Conservation (phyloP, 2,329 filamentous ascomycete genomes). For the Fusarium sp. region DNA sequence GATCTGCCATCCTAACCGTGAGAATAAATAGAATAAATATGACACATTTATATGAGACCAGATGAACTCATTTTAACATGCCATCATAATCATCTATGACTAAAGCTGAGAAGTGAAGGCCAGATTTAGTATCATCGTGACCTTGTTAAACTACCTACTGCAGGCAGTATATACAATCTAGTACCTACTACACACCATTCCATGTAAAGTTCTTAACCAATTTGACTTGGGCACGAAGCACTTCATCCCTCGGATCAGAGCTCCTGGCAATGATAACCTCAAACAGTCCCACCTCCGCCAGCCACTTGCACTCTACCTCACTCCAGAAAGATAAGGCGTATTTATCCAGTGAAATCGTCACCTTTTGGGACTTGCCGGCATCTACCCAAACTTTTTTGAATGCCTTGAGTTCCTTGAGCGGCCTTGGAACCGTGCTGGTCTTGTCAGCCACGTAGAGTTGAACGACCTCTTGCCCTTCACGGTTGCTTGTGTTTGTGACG, state of each 20-base stretch:
- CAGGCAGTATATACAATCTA: background rate
- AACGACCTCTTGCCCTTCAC: constrained; percentile 3
- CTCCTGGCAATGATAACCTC: background rate
- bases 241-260: background rate
- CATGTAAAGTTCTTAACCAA: background rate
- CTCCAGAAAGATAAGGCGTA: background rate
- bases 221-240: background rate
- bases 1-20: background rate
- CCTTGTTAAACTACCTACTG: background rate
- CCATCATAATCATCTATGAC: too few species aligned
- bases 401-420: constrained; percentile 14
- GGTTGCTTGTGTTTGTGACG: constrained; percentile 1
- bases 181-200: background rate
- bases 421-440: background rate
- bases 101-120: too few species aligned
- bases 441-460: constrained; percentile 18
- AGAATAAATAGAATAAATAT: too few species aligned
- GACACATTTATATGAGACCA: too few species aligned
- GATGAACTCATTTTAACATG: too few species aligned
- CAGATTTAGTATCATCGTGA: background rate
- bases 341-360: background rate
- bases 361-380: background rate
- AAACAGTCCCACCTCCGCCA: background rate
- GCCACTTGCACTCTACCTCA: background rate
- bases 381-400: constrained; percentile 11